Percentiles rank a stretch among this genome's conserved stretches.
These are phyloP conservation scores for Macrotyloma uniflorum DNA, from an alignment of 306 rosid species.

Conservation along the genomic window DNA sequence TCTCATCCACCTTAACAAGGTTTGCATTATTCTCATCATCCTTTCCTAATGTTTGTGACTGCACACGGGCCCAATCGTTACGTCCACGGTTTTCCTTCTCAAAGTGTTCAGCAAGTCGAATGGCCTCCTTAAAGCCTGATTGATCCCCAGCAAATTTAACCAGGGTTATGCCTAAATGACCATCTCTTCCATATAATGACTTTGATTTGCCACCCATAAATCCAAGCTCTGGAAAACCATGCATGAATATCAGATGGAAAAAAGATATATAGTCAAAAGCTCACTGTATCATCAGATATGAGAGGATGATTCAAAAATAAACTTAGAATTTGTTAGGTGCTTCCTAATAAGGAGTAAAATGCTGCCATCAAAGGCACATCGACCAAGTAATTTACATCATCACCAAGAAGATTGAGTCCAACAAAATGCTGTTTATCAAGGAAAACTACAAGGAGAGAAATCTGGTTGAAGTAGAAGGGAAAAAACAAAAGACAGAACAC, in stretches of 20 bases:
- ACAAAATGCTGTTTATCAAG: constrained; percentile 26
- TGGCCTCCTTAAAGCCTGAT: constrained; percentile 86
- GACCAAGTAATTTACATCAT: constrained; percentile 25
- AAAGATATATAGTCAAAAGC: constrained; percentile 34
- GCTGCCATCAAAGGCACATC: constrained; percentile 15
- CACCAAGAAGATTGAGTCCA: constrained; percentile 16
- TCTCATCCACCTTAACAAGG: constrained; percentile 76
- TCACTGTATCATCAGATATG: constrained; percentile 28
- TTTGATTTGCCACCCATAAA: constrained; percentile 88
- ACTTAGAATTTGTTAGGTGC: constrained; percentile 13
- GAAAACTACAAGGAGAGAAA: constrained; percentile 16
- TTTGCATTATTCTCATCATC: constrained; percentile 86
- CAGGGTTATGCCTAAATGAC: constrained; percentile 88
- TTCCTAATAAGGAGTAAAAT: neutral
- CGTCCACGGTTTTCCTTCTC: constrained; percentile 86
- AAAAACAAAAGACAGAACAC: constrained; percentile 5
- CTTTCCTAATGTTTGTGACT: constrained; percentile 61
- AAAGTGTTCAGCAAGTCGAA: constrained; percentile 73
- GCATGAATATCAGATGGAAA: constrained; percentile 45
- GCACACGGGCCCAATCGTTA: constrained; percentile 69
- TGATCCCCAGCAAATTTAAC: constrained; percentile 80
- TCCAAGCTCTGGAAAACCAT: constrained; percentile 84
- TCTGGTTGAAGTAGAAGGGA: constrained; percentile 13
- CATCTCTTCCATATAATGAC: constrained; percentile 94
- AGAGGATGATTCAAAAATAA: constrained; percentile 27